These are phyloP conservation scores for Quercus engelmannii DNA, from an alignment of 306 rosid species.

Conservation along the genomic window DNA sequence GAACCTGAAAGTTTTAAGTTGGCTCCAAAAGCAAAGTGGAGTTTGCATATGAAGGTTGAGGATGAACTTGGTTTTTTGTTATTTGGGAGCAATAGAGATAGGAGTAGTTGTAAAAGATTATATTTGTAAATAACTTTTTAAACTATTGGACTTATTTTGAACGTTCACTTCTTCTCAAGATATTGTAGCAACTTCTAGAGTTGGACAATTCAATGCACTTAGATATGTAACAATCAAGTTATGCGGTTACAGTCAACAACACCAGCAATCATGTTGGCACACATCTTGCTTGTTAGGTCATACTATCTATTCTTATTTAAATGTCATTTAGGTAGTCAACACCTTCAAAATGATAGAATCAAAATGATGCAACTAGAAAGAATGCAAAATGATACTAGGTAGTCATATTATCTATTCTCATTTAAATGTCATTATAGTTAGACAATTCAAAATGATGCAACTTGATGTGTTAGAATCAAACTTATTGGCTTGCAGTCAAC, in stretches of 20 bases:
- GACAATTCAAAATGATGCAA: background rate
- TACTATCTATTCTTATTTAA: too few species aligned
- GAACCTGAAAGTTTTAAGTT: background rate
- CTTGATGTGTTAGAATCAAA: background rate
- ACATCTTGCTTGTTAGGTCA: background rate
- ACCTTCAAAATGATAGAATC: background rate
- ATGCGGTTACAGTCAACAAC: background rate
- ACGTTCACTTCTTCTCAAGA: background rate
- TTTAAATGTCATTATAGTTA: too few species aligned
- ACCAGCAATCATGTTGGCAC: background rate
- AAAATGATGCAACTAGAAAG: background rate
- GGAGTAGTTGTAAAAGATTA: background rate
- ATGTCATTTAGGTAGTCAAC: too few species aligned
- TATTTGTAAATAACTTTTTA: slow-evolving; percentile 6
- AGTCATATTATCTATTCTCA: too few species aligned
- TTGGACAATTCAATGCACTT: background rate
- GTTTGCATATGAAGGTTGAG: background rate
- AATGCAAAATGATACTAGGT: too few species aligned
- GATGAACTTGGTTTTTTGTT: background rate
- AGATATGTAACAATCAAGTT: background rate
- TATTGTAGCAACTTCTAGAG: background rate
- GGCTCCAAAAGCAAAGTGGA: background rate
- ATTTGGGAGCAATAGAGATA: background rate
- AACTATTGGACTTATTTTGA: background rate
- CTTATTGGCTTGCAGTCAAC: background rate